Conservation (phyloP, 2,329 filamentous ascomycete genomes). For the Cladorrhinum sp. region DNA sequence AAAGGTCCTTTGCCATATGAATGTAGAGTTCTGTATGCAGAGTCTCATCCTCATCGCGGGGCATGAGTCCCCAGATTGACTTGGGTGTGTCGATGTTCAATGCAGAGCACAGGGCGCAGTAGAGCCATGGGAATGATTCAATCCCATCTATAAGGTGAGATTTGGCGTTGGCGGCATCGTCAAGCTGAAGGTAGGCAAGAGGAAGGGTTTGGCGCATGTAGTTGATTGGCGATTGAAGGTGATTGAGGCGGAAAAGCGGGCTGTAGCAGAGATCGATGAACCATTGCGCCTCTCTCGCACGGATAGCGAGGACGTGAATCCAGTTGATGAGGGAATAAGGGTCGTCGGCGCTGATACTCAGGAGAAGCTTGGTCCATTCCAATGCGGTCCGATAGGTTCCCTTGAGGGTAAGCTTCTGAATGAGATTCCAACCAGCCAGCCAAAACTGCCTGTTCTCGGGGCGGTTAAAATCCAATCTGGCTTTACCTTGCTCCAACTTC, state of each 20-base stretch:
- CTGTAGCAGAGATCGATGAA: slow-evolving; percentile 66
- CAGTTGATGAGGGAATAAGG: slow-evolving; percentile 80
- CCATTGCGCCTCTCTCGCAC: slow-evolving; percentile 72
- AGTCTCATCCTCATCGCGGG: slow-evolving; percentile 61
- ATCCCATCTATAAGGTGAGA: slow-evolving; percentile 66
- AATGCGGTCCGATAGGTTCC: slow-evolving; percentile 92
- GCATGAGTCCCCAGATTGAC: slow-evolving; percentile 75
- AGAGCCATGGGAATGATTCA: slow-evolving; percentile 77
- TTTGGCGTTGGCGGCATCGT: slow-evolving; percentile 63
- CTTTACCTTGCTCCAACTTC: slow-evolving; percentile 72
- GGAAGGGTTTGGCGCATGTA: slow-evolving; percentile 76
- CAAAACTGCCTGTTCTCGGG: slow-evolving; percentile 91
- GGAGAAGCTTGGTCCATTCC: slow-evolving; percentile 86
- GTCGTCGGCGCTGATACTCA: slow-evolving; percentile 72
- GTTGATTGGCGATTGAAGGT: slow-evolving; percentile 8
- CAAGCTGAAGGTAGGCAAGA: slow-evolving; percentile 70
- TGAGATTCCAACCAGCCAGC: slow-evolving; percentile 85
- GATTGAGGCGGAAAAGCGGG: slow-evolving; percentile 39
- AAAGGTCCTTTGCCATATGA: slow-evolving; percentile 73
- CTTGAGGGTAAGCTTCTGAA: slow-evolving; percentile 79
- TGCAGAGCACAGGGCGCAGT: slow-evolving; percentile 74
- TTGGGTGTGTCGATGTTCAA: slow-evolving; percentile 75
- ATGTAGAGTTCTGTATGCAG: slow-evolving; percentile 76
- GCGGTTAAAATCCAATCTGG: slow-evolving; percentile 73
- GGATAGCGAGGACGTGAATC: slow-evolving; percentile 80